Conservation (phyloP, 176 grass and related monocot species). For the Alopecurus myosuroides region DNA sequence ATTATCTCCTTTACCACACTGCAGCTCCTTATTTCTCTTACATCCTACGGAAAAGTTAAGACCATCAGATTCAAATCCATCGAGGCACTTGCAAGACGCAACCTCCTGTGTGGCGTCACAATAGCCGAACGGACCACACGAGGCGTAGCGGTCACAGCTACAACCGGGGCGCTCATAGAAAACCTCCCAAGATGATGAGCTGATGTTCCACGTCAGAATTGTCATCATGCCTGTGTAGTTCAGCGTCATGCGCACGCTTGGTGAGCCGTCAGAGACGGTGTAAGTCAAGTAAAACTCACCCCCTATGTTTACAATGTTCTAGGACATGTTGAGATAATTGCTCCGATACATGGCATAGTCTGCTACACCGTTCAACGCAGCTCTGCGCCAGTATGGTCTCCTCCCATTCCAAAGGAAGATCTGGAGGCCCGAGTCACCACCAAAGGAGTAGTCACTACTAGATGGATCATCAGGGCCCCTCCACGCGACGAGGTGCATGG, state of each 20-base stretch:
- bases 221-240: constrained; percentile 11
- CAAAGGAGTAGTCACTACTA: background rate
- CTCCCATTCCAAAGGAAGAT: background rate
- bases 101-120: background rate
- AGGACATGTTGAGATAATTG: background rate
- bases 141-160: constrained; percentile 19
- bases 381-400: constrained; percentile 22
- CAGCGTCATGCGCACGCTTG: background rate
- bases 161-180: background rate
- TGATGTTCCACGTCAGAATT: constrained; percentile 6
- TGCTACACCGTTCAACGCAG: constrained; percentile 17
- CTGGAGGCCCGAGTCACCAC: constrained; percentile 13
- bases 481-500: constrained; percentile 26
- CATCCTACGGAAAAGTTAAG: constrained; percentile 27
- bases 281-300: background rate
- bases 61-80: constrained; percentile 38
- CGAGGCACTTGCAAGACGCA: constrained; percentile 35
- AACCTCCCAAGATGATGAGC: background rate
- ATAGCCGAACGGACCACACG: constrained; percentile 5
- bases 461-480: constrained; percentile 32
- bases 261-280: constrained; percentile 19
- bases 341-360: background rate
- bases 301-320: background rate
- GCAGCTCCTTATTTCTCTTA: constrained; percentile 1
- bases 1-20: background rate